These are phyloP conservation scores for Wickerhamomyces mucosus DNA, from an alignment of 805 yeast genomes.

Conservation along the genomic window DNA sequence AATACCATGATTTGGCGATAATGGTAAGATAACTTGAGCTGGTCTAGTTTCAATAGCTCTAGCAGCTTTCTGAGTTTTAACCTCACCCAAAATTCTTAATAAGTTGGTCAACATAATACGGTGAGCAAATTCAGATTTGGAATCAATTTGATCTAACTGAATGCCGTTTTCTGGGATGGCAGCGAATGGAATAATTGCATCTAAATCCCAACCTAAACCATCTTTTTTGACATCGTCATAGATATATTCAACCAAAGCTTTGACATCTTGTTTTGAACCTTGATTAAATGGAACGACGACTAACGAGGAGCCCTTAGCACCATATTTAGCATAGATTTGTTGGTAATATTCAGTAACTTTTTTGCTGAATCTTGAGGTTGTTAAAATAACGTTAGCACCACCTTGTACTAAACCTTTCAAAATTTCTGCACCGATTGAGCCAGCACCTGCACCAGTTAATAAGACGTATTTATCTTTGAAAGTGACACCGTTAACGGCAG, in stretches of 20 bases:
- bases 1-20: conserved; percentile 98
- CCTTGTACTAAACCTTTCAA: conserved; percentile 92
- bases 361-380: conserved; percentile 92
- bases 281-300: conserved; percentile 98
- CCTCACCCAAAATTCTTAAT: conserved; percentile 83
- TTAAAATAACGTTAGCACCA: conserved; percentile 95
- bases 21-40: conserved; percentile 92
- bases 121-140: conserved; percentile 96
- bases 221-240: conserved; percentile 76
- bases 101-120: conserved; percentile 97
- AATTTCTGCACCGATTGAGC: conserved; percentile 96
- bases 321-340: conserved; percentile 82
- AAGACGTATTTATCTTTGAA: conserved; percentile 83
- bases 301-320: conserved; percentile 85
- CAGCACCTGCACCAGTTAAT: conserved; percentile 98
- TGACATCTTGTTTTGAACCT: conserved; percentile 91
- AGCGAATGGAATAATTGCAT: conserved; percentile 93
- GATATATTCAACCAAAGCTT: conserved; percentile 74
- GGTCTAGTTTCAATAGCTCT: conserved; percentile 88
- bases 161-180: conserved; percentile 99
- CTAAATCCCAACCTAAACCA: conserved; percentile 97
- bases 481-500: conserved; percentile 90
- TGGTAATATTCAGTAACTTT: conserved; percentile 94
- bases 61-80: conserved; percentile 73
- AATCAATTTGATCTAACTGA: conserved; percentile 86